Percentiles rank a stretch among this genome's conserved stretches.
Evolutionary conservation across 164 flowering plant species (phyloP).

Genomic region (Echeveria elegans): DNA sequence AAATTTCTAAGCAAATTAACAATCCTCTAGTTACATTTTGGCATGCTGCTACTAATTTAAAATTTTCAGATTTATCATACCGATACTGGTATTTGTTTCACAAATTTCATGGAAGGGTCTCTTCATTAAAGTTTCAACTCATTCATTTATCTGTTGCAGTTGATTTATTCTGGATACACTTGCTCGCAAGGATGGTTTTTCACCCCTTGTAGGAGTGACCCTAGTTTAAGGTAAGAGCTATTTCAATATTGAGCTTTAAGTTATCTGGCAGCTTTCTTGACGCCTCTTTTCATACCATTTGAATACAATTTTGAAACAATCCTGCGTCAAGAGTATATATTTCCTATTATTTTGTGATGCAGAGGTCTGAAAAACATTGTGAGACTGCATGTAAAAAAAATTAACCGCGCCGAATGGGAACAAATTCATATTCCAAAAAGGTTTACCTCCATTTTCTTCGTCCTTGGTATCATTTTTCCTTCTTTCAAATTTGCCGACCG

Average conservation of each 20-base stretch:
- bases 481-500: too few species aligned
- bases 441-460: conserved; percentile 16
- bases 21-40: background rate
- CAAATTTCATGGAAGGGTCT: background rate
- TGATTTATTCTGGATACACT: background rate
- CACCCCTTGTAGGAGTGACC: conserved; percentile 31
- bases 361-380: conserved; percentile 84
- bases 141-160: background rate
- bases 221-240: conserved; percentile 65
- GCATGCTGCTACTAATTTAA: too few species aligned
- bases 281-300: background rate
- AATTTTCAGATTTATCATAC: background rate
- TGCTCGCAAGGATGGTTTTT: background rate
- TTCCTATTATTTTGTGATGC: background rate
- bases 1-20: background rate
- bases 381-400: conserved; percentile 58
- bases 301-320: background rate
- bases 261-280: background rate
- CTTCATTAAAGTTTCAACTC: background rate
- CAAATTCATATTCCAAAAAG: conserved; percentile 64
- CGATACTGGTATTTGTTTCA: background rate
- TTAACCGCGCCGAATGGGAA: conserved; percentile 77
- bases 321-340: background rate
- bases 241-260: background rate
- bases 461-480: background rate